Conservation (phyloP, 305 asterid species). For the Fraxinus dipetala region DNA sequence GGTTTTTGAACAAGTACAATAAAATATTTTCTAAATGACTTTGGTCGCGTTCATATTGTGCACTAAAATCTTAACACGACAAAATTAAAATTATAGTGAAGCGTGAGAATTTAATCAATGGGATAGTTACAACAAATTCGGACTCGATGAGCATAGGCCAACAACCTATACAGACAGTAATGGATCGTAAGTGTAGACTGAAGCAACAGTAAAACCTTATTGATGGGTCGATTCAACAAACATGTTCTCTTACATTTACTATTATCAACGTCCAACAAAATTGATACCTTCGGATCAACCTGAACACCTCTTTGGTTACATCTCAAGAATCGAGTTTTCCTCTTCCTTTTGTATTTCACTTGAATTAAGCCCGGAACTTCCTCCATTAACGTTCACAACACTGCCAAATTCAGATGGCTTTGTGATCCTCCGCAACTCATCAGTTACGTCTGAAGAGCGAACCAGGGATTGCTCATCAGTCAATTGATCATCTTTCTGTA, state of each 20-base stretch:
- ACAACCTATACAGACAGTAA: background rate
- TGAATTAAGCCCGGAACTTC: conserved; percentile 29
- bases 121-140: background rate
- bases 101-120: background rate
- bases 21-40: background rate
- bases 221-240: background rate
- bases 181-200: background rate
- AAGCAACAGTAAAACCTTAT: background rate
- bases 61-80: background rate
- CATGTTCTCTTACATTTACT: conserved; percentile 11
- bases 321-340: conserved; percentile 39
- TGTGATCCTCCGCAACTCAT: conserved; percentile 70
- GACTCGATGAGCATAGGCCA: background rate
- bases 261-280: background rate
- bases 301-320: conserved; percentile 16
- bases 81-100: too few relatives aligned
- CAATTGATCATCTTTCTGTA: conserved; percentile 54
- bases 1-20: too few relatives aligned
- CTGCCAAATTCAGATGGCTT: conserved; percentile 74
- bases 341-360: conserved; percentile 44
- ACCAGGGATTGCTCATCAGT: conserved; percentile 60
- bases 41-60: background rate
- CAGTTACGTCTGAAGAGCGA: conserved; percentile 45
- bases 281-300: background rate
- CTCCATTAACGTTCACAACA: conserved; percentile 37